Evolutionary conservation across 805 yeast species (phyloP).

Genomic region (Hanseniaspora lindneri): DNA sequence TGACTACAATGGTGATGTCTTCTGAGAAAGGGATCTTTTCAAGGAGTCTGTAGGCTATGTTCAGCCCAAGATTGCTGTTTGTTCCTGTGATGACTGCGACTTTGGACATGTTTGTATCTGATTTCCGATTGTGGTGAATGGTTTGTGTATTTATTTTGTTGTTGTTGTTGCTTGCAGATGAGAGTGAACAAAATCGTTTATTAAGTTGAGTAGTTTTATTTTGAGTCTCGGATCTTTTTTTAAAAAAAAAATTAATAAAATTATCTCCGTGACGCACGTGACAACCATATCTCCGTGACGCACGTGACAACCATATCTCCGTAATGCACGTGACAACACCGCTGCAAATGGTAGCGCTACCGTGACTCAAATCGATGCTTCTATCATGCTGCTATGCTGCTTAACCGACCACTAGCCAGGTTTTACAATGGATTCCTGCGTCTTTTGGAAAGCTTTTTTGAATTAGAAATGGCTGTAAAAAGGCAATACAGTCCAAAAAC

Average conservation of each 20-base stretch:
- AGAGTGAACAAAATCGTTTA: too few relatives aligned
- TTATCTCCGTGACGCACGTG: neutral
- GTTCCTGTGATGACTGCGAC: slow-evolving; percentile 40
- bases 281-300: neutral
- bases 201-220: neutral
- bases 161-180: neutral
- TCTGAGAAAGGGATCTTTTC: slow-evolving; percentile 42
- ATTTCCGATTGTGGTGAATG: too few relatives aligned
- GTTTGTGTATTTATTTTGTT: neutral
- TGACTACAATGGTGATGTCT: slow-evolving; percentile 67
- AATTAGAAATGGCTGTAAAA: too few relatives aligned
- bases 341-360: too few relatives aligned
- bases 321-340: neutral
- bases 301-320: neutral
- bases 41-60: slow-evolving; percentile 70
- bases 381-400: too few relatives aligned
- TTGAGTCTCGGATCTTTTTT: too few relatives aligned
- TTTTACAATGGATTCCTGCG: too few relatives aligned
- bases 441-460: too few relatives aligned
- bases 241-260: too few relatives aligned
- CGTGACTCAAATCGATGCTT: too few relatives aligned
- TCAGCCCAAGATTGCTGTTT: slow-evolving; percentile 65
- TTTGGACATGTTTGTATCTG: slow-evolving; percentile 22
- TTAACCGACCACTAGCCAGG: too few relatives aligned
- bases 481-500: too few relatives aligned